Evolutionary conservation across 257 asterid species (phyloP), one percentile per base, ranked within the genome.

Genomic region (Solanum pinnatisectum): DNA sequence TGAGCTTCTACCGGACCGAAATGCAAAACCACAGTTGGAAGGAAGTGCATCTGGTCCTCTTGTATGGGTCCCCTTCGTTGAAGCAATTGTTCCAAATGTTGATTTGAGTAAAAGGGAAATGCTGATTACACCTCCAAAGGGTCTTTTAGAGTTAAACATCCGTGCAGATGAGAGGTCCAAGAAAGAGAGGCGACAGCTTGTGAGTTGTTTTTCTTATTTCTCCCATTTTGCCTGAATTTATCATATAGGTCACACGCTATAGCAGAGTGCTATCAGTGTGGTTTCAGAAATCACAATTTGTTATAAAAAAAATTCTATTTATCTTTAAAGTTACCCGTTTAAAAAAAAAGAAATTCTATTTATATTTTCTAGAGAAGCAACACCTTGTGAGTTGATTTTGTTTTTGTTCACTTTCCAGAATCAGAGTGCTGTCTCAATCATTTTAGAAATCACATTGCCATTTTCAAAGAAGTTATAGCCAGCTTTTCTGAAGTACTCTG

Each of bases 101-200:
- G 96, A 96, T 91, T 84, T 94, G 83, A 93, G 88, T 52, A 94
- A 92, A 88, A 88, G 96, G 91, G 98, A 96, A 91, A 95, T 97
- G 98, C 86, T 93, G 89, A 96, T 97, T 90, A 97, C 98, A 85
- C 99, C 99, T 88, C 99, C 99, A 32, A 94, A 95, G 92, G 99
- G 99, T 87, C 98, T 97, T 72, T 90, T 97, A 87, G 98, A 94
- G 88, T 91, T 97, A 90, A 97, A 97, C 88, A 83, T 97, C 71
- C 98, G 98, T 86, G 39, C 95, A 76, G 92, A 95, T 88, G 98
- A 92, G 88, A 96, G 92, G 91, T 91, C 98, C 93, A 97, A 97
- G 95, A 97, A 96, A 94, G 99, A 97, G 92, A 97, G 99, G 90
- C 98, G 98, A 14, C 97, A 94, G 91, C 93, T 94, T 92, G 99